Percentiles rank a stretch among this genome's conserved stretches.
Conservation (phyloP, 768 basidiomycete genomes). For the Holtermannia corniformis region DNA sequence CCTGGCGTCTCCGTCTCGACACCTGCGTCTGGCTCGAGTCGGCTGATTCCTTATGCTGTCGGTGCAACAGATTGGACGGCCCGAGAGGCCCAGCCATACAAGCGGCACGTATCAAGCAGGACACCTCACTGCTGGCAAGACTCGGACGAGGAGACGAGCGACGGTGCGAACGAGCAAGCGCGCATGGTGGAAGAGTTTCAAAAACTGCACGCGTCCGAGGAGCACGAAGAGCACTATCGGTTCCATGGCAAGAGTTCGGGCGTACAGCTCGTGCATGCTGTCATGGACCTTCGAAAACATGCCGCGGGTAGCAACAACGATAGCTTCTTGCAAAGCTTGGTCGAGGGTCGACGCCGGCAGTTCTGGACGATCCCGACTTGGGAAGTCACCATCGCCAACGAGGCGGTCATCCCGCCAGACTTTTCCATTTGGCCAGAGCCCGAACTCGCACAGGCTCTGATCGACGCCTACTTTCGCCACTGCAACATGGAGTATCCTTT, state of each 20-base stretch:
- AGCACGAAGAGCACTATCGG: conserved; percentile 24
- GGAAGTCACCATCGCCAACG: conserved; percentile 39
- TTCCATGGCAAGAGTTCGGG: conserved; percentile 39
- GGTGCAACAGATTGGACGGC: conserved; percentile 17
- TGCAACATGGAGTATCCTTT: conserved; percentile 57
- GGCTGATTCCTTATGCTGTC: conserved; percentile 8
- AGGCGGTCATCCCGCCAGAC: conserved; percentile 20
- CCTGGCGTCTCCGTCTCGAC: conserved; percentile 6
- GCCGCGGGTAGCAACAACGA: not conserved
- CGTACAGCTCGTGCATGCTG: conserved; percentile 25
- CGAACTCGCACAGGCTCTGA: conserved; percentile 50
- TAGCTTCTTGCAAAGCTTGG: conserved; percentile 16
- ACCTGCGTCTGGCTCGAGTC: conserved; percentile 3
- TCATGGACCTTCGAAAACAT: conserved; percentile 28
- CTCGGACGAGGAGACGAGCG: conserved; percentile 3
- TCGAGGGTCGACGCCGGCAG: conserved; percentile 31
- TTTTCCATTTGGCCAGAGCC: conserved; percentile 51
- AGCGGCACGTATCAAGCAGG: not conserved
- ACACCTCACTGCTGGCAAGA: conserved; percentile 13
- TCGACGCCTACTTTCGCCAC: conserved; percentile 57
- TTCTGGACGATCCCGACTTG: conserved; percentile 40
- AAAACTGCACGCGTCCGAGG: conserved; percentile 11
- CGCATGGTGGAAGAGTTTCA: conserved; percentile 16
- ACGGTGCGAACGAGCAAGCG: conserved; percentile 15
- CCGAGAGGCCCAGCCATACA: conserved; percentile 6